These are phyloP conservation scores for Trichoderma reesei DNA, from an alignment of 495 filamentous ascomycete species.

Conservation along the genomic window DNA sequence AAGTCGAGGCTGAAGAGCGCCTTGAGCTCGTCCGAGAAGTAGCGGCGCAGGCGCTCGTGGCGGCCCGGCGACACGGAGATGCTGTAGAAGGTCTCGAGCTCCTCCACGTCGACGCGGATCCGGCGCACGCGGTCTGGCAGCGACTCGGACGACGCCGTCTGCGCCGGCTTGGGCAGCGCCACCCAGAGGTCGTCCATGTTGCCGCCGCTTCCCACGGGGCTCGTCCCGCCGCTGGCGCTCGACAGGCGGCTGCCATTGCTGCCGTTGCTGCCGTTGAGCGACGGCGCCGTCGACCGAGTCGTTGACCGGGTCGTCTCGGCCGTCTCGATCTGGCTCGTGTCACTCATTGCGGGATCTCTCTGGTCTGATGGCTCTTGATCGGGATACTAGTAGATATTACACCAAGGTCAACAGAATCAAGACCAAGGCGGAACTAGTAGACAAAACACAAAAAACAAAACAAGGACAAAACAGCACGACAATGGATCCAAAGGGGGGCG, in stretches of 20 bases:
- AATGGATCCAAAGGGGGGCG: too few relatives aligned
- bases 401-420: too few relatives aligned
- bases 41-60: slow-evolving; percentile 19
- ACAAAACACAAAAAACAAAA: background rate
- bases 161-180: background rate
- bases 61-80: slow-evolving; percentile 24
- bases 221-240: background rate
- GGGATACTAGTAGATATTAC: too few relatives aligned
- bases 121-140: slow-evolving; percentile 26
- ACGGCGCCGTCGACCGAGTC: background rate
- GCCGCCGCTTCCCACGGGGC: background rate
- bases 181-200: slow-evolving; percentile 4
- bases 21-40: slow-evolving; percentile 21
- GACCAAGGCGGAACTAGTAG: too few relatives aligned
- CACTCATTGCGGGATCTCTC: background rate
- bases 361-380: too few relatives aligned
- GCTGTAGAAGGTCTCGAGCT: slow-evolving; percentile 27
- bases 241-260: background rate
- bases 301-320: background rate
- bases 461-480: too few relatives aligned
- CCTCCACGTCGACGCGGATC: slow-evolving; percentile 23
- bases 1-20: slow-evolving; percentile 23
- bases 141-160: slow-evolving; percentile 12
- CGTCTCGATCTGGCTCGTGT: background rate
- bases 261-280: background rate